Evolutionary conservation across 805 yeast species (phyloP).

Genomic region (Saccharomycopsis fermentans): DNA sequence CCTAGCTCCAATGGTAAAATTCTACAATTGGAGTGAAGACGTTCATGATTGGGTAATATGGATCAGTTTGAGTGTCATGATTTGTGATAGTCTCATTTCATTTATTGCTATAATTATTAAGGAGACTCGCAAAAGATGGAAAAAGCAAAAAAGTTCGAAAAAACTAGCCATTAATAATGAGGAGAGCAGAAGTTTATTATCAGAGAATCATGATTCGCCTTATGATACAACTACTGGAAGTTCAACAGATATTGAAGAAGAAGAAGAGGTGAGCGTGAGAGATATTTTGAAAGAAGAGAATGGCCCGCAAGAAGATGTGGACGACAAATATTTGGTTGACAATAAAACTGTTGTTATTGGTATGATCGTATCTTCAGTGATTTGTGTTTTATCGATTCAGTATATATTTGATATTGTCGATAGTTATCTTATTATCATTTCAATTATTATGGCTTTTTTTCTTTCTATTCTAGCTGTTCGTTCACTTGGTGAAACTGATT

Average conservation of each 20-base stretch:
- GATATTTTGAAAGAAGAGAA: conserved; percentile 19
- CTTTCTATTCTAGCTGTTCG: conserved; percentile 82
- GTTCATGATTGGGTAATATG: conserved; percentile 97
- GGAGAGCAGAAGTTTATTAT: neutral
- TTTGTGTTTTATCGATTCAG: conserved; percentile 58
- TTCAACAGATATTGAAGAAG: conserved; percentile 20
- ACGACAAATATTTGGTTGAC: conserved; percentile 43
- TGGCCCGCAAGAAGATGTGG: conserved; percentile 20
- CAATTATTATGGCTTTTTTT: conserved; percentile 65
- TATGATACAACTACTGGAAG: neutral
- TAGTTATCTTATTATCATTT: conserved; percentile 52
- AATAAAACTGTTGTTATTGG: conserved; percentile 46
- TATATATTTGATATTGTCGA: conserved; percentile 63
- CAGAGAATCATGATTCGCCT: neutral
- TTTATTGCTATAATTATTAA: conserved; percentile 50
- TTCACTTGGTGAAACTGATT: conserved; percentile 93
- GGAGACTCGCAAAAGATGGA: conserved; percentile 25
- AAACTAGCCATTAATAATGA: neutral
- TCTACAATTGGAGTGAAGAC: conserved; percentile 89
- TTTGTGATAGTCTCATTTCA: conserved; percentile 79
- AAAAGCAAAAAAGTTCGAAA: neutral
- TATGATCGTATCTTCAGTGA: conserved; percentile 48
- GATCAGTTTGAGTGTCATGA: conserved; percentile 89
- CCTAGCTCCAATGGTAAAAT: conserved; percentile 72
- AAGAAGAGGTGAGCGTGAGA: conserved; percentile 15